phyloP scores from a whole-genome alignment of 768 basidiomycete genomes.

The Trametes coccinea region DNA sequence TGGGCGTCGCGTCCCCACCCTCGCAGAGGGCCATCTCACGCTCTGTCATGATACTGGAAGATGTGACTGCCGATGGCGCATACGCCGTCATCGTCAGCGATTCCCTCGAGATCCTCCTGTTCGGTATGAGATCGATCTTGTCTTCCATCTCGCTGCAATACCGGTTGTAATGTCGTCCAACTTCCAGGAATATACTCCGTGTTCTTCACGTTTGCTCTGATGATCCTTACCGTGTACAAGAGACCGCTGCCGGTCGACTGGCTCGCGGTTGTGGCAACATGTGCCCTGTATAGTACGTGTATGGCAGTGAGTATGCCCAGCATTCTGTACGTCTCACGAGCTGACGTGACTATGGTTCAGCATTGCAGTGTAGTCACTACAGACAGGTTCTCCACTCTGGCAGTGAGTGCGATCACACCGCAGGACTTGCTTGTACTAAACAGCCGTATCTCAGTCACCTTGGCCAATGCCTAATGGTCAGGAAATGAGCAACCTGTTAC shows the following conservation, averaged over 20 bases:
- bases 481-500: constrained; percentile 15
- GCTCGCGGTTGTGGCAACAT: not conserved
- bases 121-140: constrained; percentile 1
- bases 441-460: not conserved
- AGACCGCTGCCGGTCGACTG: constrained; percentile 14
- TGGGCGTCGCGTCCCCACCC: not conserved
- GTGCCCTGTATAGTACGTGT: constrained; percentile 1
- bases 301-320: constrained; percentile 11
- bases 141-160: not conserved
- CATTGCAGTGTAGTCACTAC: constrained; percentile 16
- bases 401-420: not conserved
- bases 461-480: constrained; percentile 4
- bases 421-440: too few relatives aligned
- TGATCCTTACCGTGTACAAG: constrained; percentile 13
- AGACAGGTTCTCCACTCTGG: constrained; percentile 9
- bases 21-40: not conserved
- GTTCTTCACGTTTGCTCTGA: constrained; percentile 14
- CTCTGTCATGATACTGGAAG: constrained; percentile 6
- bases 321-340: not conserved
- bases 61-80: constrained; percentile 10
- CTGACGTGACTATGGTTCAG: not conserved
- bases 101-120: constrained; percentile 16
- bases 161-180: not conserved
- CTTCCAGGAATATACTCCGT: constrained; percentile 15
- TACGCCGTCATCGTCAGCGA: constrained; percentile 19